Evolutionary conservation across 2,329 filamentous ascomycete species (phyloP).

Genomic region (Exophiala viscosa): DNA sequence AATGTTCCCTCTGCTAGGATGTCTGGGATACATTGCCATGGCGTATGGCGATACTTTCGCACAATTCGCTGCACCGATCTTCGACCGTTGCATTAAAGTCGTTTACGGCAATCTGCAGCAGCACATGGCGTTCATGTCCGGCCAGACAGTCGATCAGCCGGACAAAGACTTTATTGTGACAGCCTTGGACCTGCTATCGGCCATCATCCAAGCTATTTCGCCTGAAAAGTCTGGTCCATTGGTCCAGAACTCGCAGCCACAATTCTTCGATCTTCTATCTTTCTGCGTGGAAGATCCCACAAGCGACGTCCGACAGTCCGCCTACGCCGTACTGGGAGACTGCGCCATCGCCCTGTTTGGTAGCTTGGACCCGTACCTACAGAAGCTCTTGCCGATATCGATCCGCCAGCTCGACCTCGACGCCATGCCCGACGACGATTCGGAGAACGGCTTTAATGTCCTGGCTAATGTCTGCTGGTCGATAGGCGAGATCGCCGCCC

Average conservation of each 20-base stretch:
- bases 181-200: constrained; percentile 86
- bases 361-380: constrained; percentile 70
- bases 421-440: constrained; percentile 69
- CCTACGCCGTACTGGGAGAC: constrained; percentile 90
- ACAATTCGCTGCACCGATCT: constrained; percentile 81
- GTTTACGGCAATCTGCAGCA: constrained; percentile 89
- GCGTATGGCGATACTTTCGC: constrained; percentile 79
- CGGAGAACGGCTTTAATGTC: constrained; percentile 82
- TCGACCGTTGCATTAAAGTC: constrained; percentile 81
- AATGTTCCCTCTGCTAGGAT: constrained; percentile 92
- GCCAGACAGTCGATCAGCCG: constrained; percentile 68
- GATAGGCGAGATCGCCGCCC: constrained; percentile 83
- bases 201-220: constrained; percentile 86
- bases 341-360: constrained; percentile 89
- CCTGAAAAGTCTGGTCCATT: constrained; percentile 69
- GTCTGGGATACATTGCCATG: constrained; percentile 87
- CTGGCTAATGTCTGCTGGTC: constrained; percentile 99
- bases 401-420: constrained; percentile 84
- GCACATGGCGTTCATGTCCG: constrained; percentile 64
- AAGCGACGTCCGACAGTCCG: constrained; percentile 92
- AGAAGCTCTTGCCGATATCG: constrained; percentile 70
- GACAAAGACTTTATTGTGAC: constrained; percentile 98
- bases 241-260: constrained; percentile 69
- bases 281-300: constrained; percentile 89
- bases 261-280: constrained; percentile 83